Conservation (phyloP, 768 basidiomycete genomes). For the Tylopilus felleus region DNA sequence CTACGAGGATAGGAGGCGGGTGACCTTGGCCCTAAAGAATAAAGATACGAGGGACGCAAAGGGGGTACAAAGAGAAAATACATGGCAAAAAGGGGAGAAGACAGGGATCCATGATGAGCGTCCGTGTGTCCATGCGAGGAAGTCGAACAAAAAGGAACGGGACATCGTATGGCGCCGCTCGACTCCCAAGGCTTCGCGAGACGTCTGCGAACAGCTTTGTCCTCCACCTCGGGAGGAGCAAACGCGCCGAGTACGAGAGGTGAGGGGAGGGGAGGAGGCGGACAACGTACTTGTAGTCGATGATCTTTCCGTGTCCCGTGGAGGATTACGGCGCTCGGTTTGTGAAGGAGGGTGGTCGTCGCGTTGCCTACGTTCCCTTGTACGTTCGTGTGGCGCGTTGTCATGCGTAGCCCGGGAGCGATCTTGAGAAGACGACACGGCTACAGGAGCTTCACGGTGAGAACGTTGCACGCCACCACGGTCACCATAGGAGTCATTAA, state of each 20-base stretch:
- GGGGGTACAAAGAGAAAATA: conserved; percentile 28
- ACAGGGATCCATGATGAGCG: conserved; percentile 40
- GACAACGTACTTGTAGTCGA: conserved; percentile 48
- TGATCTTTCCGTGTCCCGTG: conserved; percentile 31
- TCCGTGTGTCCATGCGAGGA: conserved; percentile 39
- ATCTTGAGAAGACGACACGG: conserved; percentile 21
- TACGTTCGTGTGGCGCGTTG: conserved; percentile 10
- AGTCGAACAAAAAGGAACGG: conserved; percentile 37
- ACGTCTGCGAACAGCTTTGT: conserved; percentile 33
- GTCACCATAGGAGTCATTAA: conserved; percentile 21
- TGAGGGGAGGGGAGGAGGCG: conserved; percentile 38
- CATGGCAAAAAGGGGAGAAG: conserved; percentile 30
- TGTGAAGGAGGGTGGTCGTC: conserved; percentile 21
- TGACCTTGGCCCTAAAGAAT: conserved; percentile 42
- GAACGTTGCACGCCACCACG: conserved; percentile 17
- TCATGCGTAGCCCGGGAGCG: conserved; percentile 23
- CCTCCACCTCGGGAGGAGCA: conserved; percentile 40
- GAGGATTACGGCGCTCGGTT: conserved; percentile 22
- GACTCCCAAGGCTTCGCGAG: conserved; percentile 47
- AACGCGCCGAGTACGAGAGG: conserved; percentile 35
- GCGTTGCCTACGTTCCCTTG: conserved; percentile 25
- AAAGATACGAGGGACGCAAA: conserved; percentile 32
- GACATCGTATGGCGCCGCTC: conserved; percentile 32
- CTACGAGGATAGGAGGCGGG: conserved; percentile 34
- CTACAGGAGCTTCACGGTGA: conserved; percentile 20